Evolutionary conservation across 306 rosid species (phyloP).

Genomic region (Casuarina equisetifolia): DNA sequence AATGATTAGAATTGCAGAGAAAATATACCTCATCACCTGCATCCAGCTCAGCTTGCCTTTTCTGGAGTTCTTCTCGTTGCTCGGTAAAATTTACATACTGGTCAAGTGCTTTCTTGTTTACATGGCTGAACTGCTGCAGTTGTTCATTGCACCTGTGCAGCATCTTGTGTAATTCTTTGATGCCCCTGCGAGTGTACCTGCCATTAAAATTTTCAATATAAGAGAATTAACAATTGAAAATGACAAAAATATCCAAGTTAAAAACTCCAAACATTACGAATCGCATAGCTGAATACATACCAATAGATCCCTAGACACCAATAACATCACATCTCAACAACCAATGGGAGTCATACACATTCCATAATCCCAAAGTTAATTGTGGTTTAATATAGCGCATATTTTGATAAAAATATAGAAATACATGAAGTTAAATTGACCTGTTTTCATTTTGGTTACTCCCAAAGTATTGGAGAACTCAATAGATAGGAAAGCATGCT

Average conservation of each 20-base stretch:
- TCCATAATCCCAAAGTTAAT: background rate
- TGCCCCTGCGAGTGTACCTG: constrained; percentile 77
- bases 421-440: no score
- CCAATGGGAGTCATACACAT: background rate
- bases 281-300: background rate
- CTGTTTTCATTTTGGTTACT: background rate
- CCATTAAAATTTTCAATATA: constrained; percentile 27
- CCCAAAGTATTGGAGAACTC: no score
- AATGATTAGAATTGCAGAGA: constrained; percentile 8
- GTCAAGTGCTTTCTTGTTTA: constrained; percentile 94
- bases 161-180: constrained; percentile 82
- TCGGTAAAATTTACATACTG: constrained; percentile 94
- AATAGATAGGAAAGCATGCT: background rate
- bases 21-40: constrained; percentile 86
- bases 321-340: background rate
- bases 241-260: constrained; percentile 2
- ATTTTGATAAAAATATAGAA: background rate
- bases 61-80: constrained; percentile 97
- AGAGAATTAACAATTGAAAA: constrained; percentile 20
- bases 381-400: background rate
- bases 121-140: constrained; percentile 92
- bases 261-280: background rate
- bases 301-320: background rate
- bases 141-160: constrained; percentile 90
- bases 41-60: constrained; percentile 91